Base-by-base conservation (phyloP, 495 filamentous ascomycete species). In the Elaphomyces granulatus region DNA sequence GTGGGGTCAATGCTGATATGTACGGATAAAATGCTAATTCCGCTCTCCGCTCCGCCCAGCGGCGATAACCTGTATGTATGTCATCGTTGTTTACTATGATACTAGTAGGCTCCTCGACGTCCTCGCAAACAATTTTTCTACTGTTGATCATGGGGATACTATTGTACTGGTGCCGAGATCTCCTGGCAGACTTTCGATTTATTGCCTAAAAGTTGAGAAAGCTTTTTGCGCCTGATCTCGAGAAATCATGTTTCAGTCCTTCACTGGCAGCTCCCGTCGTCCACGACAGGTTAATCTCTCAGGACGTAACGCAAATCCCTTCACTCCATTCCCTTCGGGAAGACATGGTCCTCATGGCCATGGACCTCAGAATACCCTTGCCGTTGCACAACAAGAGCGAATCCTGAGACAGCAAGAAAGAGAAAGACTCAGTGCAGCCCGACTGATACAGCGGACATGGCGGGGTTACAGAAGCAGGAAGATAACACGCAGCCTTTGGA, bases 271-370 rank as follows among this genome's bases (percentile, higher is more conserved):
- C 63, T 80, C 87, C 48, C 77, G 86, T 48, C 81, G 80, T 41
- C 79, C 78, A 37, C 80, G 90, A 38, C 83, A 94, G 55, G 85
- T 98, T 47, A 94, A 98, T 58, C 79, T 98, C 42, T 88, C 84
- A 37, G 92, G 87, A 47, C 82, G 87, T 45, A 74, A 76, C 49
- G 66, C 59, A 40, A 84, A 90, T 59, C 78, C 83, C 19, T 84
- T 87, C 58, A 75, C 78, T 44, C 61, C 72, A 53, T 64, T 55
- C 42, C 55, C 60, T n/a, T 51, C 64, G 34, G 47, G 49, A 20
- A 47, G 60, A 50, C 51, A 47, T 37, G 46, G 56, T 14, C 59
- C 59, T 36, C 62, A 64, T 52, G 62, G 64, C 52, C 10, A 71
- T 8, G 80, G 80, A 15, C 67, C 76, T 2, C 82, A 84, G 42